These are phyloP conservation scores for Staphylotrichum longicolle DNA, from an alignment of 495 filamentous ascomycete species.

Conservation along the genomic window DNA sequence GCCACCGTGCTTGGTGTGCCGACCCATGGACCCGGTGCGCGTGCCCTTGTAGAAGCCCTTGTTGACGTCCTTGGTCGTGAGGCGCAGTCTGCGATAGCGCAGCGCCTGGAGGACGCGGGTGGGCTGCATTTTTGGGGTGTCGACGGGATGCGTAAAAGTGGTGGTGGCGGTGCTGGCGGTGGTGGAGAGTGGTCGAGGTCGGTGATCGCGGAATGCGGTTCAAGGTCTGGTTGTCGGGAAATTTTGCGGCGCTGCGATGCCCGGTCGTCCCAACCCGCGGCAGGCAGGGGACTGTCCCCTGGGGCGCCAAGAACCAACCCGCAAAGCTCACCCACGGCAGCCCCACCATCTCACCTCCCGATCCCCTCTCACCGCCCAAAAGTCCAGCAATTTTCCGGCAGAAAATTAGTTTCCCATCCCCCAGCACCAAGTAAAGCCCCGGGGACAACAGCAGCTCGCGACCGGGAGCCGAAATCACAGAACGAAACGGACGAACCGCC, in stretches of 20 bases:
- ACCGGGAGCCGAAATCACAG: no score
- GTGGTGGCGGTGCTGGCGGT: background rate
- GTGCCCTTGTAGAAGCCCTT: slow-evolving; percentile 98
- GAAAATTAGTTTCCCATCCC: slow-evolving; percentile 29
- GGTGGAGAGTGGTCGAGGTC: background rate
- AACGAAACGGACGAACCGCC: no score
- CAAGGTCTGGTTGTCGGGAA: slow-evolving; percentile 1
- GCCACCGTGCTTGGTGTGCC: slow-evolving; percentile 79
- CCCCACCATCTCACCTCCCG: slow-evolving; percentile 3
- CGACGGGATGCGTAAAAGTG: background rate
- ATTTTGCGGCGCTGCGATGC: slow-evolving; percentile 15
- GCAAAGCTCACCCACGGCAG: slow-evolving; percentile 13
- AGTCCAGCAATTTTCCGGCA: slow-evolving; percentile 23
- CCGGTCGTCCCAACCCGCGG: background rate
- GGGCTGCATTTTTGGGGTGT: slow-evolving; percentile 54
- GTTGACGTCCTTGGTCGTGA: slow-evolving; percentile 89
- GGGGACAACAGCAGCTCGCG: no score
- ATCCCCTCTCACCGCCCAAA: slow-evolving; percentile 34
- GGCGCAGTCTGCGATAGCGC: slow-evolving; percentile 58
- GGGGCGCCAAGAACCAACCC: background rate
- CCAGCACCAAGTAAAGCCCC: no score
- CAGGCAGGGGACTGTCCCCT: background rate
- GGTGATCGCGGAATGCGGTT: background rate
- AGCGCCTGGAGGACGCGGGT: slow-evolving; percentile 66
- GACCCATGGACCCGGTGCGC: slow-evolving; percentile 79